Evolutionary conservation across 495 filamentous ascomycete species (phyloP), one percentile per base, ranked within the genome.

Genomic region (Hypoxylon lenormandii): DNA sequence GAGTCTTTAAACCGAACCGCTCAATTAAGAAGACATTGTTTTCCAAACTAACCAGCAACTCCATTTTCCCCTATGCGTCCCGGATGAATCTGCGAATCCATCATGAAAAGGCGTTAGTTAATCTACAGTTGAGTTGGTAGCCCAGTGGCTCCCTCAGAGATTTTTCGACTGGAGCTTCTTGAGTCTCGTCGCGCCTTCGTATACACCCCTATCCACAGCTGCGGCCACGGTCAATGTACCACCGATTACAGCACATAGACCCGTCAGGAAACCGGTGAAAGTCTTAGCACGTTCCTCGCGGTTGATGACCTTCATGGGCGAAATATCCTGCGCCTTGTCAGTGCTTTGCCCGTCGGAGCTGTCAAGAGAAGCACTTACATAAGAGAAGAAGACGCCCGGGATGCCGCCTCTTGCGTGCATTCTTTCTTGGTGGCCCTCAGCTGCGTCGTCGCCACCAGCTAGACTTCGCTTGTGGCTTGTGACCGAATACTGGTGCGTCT

Each of bases 231-330:
- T 99, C 63, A 99, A 77, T 0, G 95, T 98, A 67, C 95, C 95
- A 60, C 95, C 95, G 43, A 99, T 90, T 50, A 97, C 89, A 18
- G 95, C 94, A 75, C 95, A 98, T 5, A 98, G 87, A 47, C 96
- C 95, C 1, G 94, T 93, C 43, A 99, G 73, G 82, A 99, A 98
- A 4, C 91, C 90, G 1, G 91, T 86, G 77, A 98, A 94, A 13
- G 89, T 88, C 81, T 97, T 97, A 15, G 88, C 80, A 16, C 92
- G 88, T 64, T 90, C 90, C 82, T 99, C 95, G 40, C 93, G 88
- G 82, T 98, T 99, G 81, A 99, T 91, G 43, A 99, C 96, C 80
- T 98, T 99, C 96, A 99, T 98, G 26, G 95, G 95, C 2, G 95
- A 98, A 80, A 99, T 98, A 76, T 99, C 95, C 89, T 93, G 61